phyloP scores from a whole-genome alignment of 306 rosid species.

The Rosa persica region DNA sequence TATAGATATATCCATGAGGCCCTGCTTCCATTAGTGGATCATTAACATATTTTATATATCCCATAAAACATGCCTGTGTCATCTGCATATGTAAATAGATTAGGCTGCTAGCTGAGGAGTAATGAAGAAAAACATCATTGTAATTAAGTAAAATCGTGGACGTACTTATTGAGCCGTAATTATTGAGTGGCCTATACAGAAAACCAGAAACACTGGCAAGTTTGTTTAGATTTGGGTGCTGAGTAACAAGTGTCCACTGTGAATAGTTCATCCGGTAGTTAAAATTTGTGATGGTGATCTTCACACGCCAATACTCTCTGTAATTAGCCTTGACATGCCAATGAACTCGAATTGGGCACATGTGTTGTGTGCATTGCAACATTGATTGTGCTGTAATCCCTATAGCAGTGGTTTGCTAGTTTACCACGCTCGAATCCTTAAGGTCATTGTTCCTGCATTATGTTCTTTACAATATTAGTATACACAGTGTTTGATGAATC shows the following conservation, averaged over 20 bases:
- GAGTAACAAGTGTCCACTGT: neutral
- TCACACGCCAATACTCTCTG: constrained; percentile 44
- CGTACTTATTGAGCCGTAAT: neutral
- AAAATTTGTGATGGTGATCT: neutral
- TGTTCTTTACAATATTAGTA: neutral
- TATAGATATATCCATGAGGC: no score
- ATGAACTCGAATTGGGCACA: constrained; percentile 62
- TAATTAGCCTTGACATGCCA: constrained; percentile 70
- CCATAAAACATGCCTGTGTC: no score
- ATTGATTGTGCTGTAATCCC: neutral
- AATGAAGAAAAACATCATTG: neutral
- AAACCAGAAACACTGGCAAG: neutral
- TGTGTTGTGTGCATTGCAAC: constrained; percentile 56
- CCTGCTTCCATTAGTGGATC: no score
- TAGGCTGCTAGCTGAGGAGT: no score
- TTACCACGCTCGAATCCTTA: no score
- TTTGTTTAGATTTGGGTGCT: neutral
- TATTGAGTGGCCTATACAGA: neutral
- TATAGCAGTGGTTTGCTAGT: no score
- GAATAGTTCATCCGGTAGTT: neutral
- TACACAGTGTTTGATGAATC: no score
- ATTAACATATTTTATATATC: no score
- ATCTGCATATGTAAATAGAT: no score
- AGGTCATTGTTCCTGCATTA: neutral
- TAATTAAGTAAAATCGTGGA: neutral